These are phyloP conservation scores for Cucurbita moschata DNA, from an alignment of 306 rosid species.

Conservation along the genomic window DNA sequence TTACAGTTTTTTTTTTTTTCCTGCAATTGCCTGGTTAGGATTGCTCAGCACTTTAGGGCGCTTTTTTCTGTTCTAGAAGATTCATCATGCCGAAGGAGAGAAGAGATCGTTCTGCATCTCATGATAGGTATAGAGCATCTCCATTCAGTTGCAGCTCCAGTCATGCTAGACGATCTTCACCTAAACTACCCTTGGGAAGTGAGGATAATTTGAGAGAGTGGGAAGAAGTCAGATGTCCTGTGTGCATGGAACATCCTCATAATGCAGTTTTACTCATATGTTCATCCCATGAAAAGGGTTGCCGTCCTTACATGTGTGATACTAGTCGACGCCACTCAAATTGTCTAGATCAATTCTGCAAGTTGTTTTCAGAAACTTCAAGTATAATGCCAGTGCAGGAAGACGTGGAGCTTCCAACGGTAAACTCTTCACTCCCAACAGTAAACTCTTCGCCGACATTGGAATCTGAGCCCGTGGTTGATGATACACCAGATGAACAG, in stretches of 20 bases:
- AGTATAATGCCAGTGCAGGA: constrained; percentile 22
- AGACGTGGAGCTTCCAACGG: constrained; percentile 25
- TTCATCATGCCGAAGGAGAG: constrained; percentile 81
- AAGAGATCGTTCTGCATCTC: constrained; percentile 72
- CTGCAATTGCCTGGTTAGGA: neutral
- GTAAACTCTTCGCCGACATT: neutral
- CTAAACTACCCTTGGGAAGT: constrained; percentile 33
- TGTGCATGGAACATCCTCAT: constrained; percentile 99
- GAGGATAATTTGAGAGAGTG: constrained; percentile 63
- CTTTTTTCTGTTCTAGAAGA: neutral
- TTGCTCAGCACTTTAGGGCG: neutral
- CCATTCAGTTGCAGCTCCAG: constrained; percentile 77
- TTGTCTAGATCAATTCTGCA: constrained; percentile 90
- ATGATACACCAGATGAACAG: constrained; percentile 31
- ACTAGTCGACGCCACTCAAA: constrained; percentile 97
- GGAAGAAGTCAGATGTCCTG: constrained; percentile 97
- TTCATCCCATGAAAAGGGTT: constrained; percentile 80
- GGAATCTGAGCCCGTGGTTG: constrained; percentile 24
- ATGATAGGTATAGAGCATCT: constrained; percentile 56
- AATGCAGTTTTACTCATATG: constrained; percentile 89
- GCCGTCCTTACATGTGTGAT: constrained; percentile 98
- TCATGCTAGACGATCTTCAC: constrained; percentile 20
- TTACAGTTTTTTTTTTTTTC: constrained; percentile 3
- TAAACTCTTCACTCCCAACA: constrained; percentile 7
- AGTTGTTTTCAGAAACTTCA: constrained; percentile 46